These are phyloP conservation scores for Didymella pomorum DNA, from an alignment of 2,329 filamentous ascomycete species.

Conservation along the genomic window DNA sequence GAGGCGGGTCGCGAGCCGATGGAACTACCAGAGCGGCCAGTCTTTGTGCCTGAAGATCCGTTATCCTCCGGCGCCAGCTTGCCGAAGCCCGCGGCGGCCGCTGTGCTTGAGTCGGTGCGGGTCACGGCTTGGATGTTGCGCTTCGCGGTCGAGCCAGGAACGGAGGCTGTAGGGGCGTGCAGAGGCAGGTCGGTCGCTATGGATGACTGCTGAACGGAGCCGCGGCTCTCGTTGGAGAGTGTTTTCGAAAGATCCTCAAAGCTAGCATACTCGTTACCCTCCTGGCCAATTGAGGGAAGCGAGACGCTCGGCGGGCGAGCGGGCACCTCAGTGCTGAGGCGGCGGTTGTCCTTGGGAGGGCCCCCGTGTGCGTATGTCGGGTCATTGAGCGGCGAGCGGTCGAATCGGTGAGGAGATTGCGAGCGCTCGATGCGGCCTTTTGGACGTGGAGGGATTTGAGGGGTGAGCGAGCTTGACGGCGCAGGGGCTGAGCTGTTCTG, in stretches of 20 bases:
- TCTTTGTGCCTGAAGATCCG: slow-evolving; percentile 30
- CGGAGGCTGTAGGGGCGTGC: slow-evolving; percentile 86
- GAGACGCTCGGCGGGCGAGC: slow-evolving; percentile 77
- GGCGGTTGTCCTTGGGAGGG: slow-evolving; percentile 44
- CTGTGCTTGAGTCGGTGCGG: slow-evolving; percentile 87
- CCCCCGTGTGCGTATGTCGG: slow-evolving; percentile 60
- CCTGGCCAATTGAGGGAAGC: slow-evolving; percentile 86
- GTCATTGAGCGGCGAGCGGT: slow-evolving; percentile 86
- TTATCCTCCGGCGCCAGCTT: slow-evolving; percentile 56
- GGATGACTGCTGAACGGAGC: slow-evolving; percentile 74
- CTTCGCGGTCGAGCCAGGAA: slow-evolving; percentile 82
- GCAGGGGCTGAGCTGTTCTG: slow-evolving; percentile 54
- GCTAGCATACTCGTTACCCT: slow-evolving; percentile 86
- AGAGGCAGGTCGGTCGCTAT: slow-evolving; percentile 83
- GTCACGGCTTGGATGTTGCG: slow-evolving; percentile 84
- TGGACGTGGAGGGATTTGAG: slow-evolving; percentile 85
- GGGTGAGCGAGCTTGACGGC: slow-evolving; percentile 55
- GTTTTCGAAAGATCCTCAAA: slow-evolving; percentile 55
- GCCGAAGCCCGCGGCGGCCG: slow-evolving; percentile 84
- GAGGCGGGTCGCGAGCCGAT: slow-evolving; percentile 61
- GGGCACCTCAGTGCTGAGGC: slow-evolving; percentile 52
- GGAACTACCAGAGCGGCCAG: slow-evolving; percentile 46
- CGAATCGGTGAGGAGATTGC: slow-evolving; percentile 78
- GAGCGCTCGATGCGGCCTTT: slow-evolving; percentile 73
- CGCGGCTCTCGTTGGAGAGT: slow-evolving; percentile 41